Evolutionary conservation across 441 rosid species (phyloP).

Genomic region (Erodium texanum): DNA sequence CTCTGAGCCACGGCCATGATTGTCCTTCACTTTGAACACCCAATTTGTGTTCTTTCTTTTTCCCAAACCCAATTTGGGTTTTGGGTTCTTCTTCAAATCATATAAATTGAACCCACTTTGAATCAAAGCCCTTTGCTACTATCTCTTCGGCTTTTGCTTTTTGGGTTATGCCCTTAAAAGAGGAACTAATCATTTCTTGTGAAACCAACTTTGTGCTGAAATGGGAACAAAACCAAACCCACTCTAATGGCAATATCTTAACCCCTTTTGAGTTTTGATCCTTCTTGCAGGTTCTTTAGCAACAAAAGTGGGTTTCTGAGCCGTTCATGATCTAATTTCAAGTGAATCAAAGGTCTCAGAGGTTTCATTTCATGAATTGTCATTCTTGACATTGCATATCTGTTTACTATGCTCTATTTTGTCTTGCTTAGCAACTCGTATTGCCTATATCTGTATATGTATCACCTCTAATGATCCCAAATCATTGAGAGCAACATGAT

Average conservation of each 20-base stretch:
- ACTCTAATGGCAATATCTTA: constrained; percentile 14
- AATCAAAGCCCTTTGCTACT: constrained; percentile 13
- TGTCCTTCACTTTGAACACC: constrained; percentile 24
- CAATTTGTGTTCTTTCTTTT: constrained; percentile 22
- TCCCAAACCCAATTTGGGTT: constrained; percentile 32
- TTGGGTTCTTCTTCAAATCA: constrained; percentile 29
- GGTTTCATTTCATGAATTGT: constrained; percentile 18
- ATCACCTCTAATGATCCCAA: too few species aligned
- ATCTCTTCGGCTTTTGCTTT: constrained; percentile 27
- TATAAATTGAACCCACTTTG: constrained; percentile 17
- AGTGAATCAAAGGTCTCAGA: constrained; percentile 36
- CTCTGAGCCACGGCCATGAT: too few species aligned
- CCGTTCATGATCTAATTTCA: background rate
- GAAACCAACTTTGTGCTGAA: constrained; percentile 11
- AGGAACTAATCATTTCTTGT: constrained; percentile 32
- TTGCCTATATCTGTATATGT: too few species aligned
- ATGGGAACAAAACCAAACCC: constrained; percentile 12
- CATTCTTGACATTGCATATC: background rate
- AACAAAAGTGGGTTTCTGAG: background rate
- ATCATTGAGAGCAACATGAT: too few species aligned
- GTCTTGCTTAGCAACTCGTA: background rate
- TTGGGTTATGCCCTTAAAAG: constrained; percentile 26
- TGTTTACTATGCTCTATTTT: background rate
- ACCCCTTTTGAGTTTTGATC: constrained; percentile 9
- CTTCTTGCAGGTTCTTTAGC: constrained; percentile 6